Base-by-base conservation (phyloP, 371 early-diverging fungal genomes). In the Spiromyces aspiralis region DNA sequence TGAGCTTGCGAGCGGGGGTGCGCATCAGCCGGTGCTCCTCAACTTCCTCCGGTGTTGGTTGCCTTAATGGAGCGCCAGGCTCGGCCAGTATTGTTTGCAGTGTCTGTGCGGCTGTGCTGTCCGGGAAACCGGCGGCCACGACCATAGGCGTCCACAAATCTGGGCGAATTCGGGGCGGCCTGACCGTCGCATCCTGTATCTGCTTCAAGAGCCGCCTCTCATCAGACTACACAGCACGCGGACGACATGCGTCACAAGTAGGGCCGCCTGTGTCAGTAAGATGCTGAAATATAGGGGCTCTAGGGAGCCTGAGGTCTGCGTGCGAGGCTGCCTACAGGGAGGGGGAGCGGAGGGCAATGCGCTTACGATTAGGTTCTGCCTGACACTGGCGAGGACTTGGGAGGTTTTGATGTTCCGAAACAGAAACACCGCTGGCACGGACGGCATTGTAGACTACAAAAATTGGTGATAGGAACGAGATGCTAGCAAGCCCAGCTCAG, bases 141-240 rank as follows among this genome's bases (percentile, higher is more conserved):
- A 62, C 57, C n/a, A 66, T 43, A 3, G 69, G 69, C 3, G 53
- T 52, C 69, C 69, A 68, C 21, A 66, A 60, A 50, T 68, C 69
- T 10, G 56, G 66, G 1, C 69, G 62, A 20, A 61, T 44, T n/a
- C 23, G 45, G 16, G 54, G 22, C 19, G 66, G 68, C 10, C 60
- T 61, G 24, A 59, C 49, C 3, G 52, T 53, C 2, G 27, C 44
- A 41, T 61, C 52, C 12, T 43, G 47, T 27, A 67, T 59, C 44
- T 67, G 68, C 3, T 44, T 49, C 22, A 48, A 21, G 10, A 44
- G n/a, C 27, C 12, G 2, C 1, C n/a, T 19, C 42, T 50, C n/a
- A 35, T 35, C 35, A 10, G 6, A 10, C 35, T 35, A 35, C 6
- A n/a, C n/a, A n/a, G n/a, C n/a, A n/a, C n/a, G n/a, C n/a, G n/a